phyloP scores from a whole-genome alignment of 345 rosid genomes.

The Chamaenerion angustifolium region DNA sequence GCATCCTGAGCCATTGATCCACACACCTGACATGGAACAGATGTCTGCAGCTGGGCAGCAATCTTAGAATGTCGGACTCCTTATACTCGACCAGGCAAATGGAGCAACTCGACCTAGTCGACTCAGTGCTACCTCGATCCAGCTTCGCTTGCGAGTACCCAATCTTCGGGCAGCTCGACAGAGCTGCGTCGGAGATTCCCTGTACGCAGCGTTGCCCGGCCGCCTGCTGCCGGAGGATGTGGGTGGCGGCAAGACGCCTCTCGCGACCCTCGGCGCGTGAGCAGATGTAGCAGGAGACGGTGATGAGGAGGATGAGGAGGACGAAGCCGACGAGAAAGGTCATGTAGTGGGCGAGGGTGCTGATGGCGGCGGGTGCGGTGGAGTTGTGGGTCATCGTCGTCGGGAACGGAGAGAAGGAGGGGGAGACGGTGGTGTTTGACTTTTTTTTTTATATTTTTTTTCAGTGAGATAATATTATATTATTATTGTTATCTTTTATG shows the following conservation, averaged over 20 bases:
- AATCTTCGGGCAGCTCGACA: conserved; percentile 8
- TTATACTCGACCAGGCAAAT: conserved; percentile 12
- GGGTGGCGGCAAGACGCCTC: not conserved
- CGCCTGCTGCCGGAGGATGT: not conserved
- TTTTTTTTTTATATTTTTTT: no score
- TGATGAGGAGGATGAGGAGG: conserved; percentile 8
- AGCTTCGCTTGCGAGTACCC: conserved; percentile 8
- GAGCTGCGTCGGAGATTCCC: conserved; percentile 8
- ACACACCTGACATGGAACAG: conserved; percentile 13
- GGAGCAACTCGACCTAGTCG: conserved; percentile 6
- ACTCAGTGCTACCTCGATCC: not conserved
- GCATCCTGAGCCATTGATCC: conserved; percentile 12
- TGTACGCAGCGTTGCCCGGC: not conserved
- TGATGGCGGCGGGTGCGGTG: not conserved
- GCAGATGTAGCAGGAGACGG: conserved; percentile 4
- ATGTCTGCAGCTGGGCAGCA: conserved; percentile 12
- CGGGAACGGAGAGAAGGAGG: not conserved
- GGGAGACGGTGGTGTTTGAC: not conserved
- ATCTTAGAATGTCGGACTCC: conserved; percentile 7
- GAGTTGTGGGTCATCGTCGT: not conserved
- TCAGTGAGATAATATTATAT: not conserved
- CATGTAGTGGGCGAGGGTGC: conserved; percentile 3
- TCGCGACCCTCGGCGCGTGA: not conserved
- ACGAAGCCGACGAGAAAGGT: conserved; percentile 7
- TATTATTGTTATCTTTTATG: no score